Base-by-base conservation (phyloP, 176 grass and related monocot genomes). In the Paspalum notatum region DNA sequence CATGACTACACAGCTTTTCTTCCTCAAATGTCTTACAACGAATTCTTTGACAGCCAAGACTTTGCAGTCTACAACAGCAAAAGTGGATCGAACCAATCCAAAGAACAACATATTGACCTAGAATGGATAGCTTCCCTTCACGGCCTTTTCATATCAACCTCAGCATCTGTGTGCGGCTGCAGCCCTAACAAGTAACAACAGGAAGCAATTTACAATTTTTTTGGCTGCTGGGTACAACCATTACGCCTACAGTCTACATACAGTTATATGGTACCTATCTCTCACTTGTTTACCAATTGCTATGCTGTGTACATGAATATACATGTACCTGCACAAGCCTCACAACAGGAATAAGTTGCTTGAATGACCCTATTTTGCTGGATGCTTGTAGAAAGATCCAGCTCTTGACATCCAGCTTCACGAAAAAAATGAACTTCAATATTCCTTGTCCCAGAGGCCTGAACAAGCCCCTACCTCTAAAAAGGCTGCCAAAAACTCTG, bases 221-320 rank as follows among this genome's bases (percentile, higher is more conserved):
- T 56, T 79, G 68, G 68, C 59, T 74, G 75, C 27, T 60, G 77
- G 64, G 71, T 83, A 59, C 55, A 56, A 57, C 79, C 46, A 77
- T 76, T 85, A 70, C 47, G 85, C 26, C 77, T 85, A 85, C 62
- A 85, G 57, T 85, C 55, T 66, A 85, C 63, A 89, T 73, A 72
- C 71, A 85, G 20, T 71, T 89, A 80, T 80, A 85, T 68, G 52
- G 25, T 75, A 69, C 75, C 59, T 25, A 45, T 48, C 17, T 77
- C 46, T 71, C 15, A 76, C 56, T 41, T 81, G 87, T 89, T 76
- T 89, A 81, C 77, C 76, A 89, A 68, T 71, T 43, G 47, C 62
- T 81, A 75, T 76, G 82, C 39, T 89, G 82, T 89, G 82, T 71
- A 81, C 87, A 84, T 89, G 81, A 67, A 73, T 75, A 50, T 84